These are phyloP conservation scores for Astragalus membranaceus DNA, from an alignment of 306 rosid genomes.

Conservation along the genomic window DNA sequence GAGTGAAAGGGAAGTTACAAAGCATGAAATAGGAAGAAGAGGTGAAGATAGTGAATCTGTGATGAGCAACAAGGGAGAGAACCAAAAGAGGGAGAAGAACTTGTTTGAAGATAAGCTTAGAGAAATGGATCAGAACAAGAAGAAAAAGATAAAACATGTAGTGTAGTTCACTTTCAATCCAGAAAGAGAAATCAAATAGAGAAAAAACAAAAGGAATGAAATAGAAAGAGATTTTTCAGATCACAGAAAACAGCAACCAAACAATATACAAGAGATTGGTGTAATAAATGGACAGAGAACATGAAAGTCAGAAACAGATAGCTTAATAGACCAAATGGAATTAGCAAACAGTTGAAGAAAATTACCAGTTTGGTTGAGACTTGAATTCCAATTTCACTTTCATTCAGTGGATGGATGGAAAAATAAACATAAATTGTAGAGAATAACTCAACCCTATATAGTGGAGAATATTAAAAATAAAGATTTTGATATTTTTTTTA, in stretches of 20 bases:
- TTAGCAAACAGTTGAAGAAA: conserved; percentile 20
- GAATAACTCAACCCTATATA: background rate
- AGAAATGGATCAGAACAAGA: conserved; percentile 36
- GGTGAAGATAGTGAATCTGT: conserved; percentile 4
- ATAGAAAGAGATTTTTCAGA: conserved; percentile 43
- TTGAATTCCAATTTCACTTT: conserved; percentile 23
- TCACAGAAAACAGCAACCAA: conserved; percentile 34
- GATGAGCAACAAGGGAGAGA: conserved; percentile 1
- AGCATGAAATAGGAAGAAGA: conserved; percentile 24
- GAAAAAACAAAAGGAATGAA: background rate
- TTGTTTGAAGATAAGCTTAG: conserved; percentile 24
- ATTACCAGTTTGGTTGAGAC: conserved; percentile 38
- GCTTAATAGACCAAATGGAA: conserved; percentile 12
- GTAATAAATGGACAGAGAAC: conserved; percentile 23
- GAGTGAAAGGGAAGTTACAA: conserved; percentile 26
- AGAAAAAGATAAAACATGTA: conserved; percentile 26
- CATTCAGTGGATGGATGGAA: conserved; percentile 7
- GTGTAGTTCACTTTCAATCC: conserved; percentile 20
- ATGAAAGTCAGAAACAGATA: conserved; percentile 20
- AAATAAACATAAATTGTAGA: background rate
- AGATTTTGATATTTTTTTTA: no score
- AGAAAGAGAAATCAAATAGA: conserved; percentile 26
- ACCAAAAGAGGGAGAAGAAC: conserved; percentile 12
- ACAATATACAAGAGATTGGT: conserved; percentile 26
- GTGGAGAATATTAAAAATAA: background rate